phyloP scores from a whole-genome alignment of 306 rosid genomes.

The Geum urbanum region DNA sequence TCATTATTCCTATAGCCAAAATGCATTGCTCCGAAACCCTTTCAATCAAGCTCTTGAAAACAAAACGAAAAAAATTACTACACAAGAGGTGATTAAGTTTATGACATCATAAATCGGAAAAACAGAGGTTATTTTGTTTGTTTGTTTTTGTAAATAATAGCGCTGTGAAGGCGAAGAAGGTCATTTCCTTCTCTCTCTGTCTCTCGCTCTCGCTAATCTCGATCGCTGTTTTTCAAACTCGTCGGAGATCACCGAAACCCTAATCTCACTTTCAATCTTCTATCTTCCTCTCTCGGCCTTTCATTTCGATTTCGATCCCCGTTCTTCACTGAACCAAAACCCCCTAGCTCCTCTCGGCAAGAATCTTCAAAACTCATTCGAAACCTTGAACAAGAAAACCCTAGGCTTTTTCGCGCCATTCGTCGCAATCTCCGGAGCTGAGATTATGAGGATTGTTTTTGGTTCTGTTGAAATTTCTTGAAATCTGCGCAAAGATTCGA shows the following conservation, averaged over 20 bases:
- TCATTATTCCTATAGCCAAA: no score
- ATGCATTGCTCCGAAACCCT: no score
- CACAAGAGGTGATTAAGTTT: no score
- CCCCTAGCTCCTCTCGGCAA: slow-evolving; percentile 30
- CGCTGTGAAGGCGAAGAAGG: slow-evolving; percentile 22
- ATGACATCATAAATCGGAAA: no score
- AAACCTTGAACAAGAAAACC: slow-evolving; percentile 21
- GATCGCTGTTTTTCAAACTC: slow-evolving; percentile 18
- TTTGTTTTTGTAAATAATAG: neutral
- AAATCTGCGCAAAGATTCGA: slow-evolving; percentile 6
- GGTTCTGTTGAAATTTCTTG: neutral
- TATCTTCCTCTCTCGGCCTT: slow-evolving; percentile 18
- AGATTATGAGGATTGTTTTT: slow-evolving; percentile 17
- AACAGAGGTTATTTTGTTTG: no score
- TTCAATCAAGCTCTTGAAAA: no score
- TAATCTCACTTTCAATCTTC: neutral
- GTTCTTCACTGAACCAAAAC: slow-evolving; percentile 27
- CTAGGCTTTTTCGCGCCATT: slow-evolving; percentile 18
- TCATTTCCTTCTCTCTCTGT: slow-evolving; percentile 17
- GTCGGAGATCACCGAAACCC: slow-evolving; percentile 20
- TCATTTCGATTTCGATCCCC: slow-evolving; percentile 40
- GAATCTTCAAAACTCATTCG: slow-evolving; percentile 26
- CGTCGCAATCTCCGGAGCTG: slow-evolving; percentile 22
- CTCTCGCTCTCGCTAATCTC: slow-evolving; percentile 25
- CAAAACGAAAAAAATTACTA: no score